A percentile compares a stretch with the other conserved stretches of the same genome.
These are phyloP conservation scores for Pichia sp. DNA, from an alignment of 1,139 yeast genomes.

Conservation along the genomic window DNA sequence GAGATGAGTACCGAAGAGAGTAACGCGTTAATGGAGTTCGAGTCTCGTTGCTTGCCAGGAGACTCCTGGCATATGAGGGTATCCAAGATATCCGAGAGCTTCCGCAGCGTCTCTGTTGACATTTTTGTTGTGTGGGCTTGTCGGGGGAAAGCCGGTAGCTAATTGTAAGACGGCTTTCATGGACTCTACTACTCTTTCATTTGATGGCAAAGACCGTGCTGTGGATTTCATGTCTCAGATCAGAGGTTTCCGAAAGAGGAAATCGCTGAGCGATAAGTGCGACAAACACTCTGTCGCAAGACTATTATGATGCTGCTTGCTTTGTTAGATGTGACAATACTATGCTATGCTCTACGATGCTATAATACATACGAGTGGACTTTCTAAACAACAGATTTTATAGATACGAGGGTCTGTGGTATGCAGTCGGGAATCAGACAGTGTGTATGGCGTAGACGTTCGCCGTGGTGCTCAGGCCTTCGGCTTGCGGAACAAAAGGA, in stretches of 20 bases:
- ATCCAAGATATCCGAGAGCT: conserved; percentile 27
- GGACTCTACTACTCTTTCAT: background rate
- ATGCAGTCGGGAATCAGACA: background rate
- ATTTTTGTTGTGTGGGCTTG: background rate
- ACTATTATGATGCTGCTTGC: background rate
- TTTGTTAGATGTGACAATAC: too few relatives aligned
- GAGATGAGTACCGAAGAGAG: conserved; percentile 28
- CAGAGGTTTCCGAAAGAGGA: background rate
- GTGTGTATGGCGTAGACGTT: background rate
- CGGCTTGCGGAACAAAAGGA: conserved; percentile 76
- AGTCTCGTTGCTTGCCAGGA: conserved; percentile 25
- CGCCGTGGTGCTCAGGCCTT: conserved; percentile 23
- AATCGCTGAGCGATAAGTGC: background rate
- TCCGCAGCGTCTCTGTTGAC: conserved; percentile 17
- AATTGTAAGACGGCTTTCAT: background rate
- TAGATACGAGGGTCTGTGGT: background rate
- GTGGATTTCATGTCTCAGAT: background rate
- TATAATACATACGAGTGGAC: background rate
- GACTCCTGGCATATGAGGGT: conserved; percentile 26
- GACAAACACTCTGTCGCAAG: background rate
- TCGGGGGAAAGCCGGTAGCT: background rate
- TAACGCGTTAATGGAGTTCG: conserved; percentile 28
- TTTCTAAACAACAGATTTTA: background rate
- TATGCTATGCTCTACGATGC: background rate
- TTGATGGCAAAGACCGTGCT: background rate